Evolutionary conservation across 2,329 filamentous ascomycete species (phyloP).

Genomic region (Beauveria brongniartii): DNA sequence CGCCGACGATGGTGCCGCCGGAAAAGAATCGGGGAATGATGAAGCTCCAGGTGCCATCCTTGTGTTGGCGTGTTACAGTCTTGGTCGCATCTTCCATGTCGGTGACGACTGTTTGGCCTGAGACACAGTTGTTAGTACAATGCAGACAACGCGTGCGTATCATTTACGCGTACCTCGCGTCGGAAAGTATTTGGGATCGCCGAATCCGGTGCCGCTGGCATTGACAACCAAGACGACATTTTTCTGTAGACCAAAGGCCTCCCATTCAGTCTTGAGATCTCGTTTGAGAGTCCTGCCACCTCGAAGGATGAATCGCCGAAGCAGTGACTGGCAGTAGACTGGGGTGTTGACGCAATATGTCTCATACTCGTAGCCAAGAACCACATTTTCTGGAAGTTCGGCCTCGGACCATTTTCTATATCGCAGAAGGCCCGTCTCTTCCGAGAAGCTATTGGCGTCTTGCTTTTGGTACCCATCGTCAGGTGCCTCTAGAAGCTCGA

Average conservation of each 20-base stretch:
- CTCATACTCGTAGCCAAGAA: slow-evolving; percentile 42
- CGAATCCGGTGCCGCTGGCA: slow-evolving; percentile 27
- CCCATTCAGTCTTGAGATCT: slow-evolving; percentile 24
- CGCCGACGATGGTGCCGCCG: slow-evolving; percentile 57
- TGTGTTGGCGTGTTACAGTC: slow-evolving; percentile 51
- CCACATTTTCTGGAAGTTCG: slow-evolving; percentile 34
- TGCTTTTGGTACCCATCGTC: slow-evolving; percentile 28
- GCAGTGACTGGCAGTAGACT: slow-evolving; percentile 38
- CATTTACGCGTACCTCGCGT: slow-evolving; percentile 22
- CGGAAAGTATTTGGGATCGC: slow-evolving; percentile 24
- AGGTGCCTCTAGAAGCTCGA: slow-evolving; percentile 45
- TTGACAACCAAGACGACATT: slow-evolving; percentile 23
- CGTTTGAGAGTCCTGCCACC: slow-evolving; percentile 22
- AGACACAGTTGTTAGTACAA: slow-evolving; percentile 10
- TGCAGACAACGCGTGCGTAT: background rate
- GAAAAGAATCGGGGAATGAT: slow-evolving; percentile 51
- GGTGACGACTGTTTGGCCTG: slow-evolving; percentile 30
- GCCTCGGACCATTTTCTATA: slow-evolving; percentile 21
- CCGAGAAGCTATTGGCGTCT: slow-evolving; percentile 18
- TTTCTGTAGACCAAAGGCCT: slow-evolving; percentile 20
- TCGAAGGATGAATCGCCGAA: slow-evolving; percentile 24
- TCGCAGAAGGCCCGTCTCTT: slow-evolving; percentile 21
- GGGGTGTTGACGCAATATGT: slow-evolving; percentile 49
- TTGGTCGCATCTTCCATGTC: slow-evolving; percentile 25
- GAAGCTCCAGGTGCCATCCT: slow-evolving; percentile 55